A percentile compares a stretch with the other conserved stretches of the same genome.
These are phyloP conservation scores for Tuctoria greenei DNA, from an alignment of 176 grass and related monocot genomes.

Conservation along the genomic window DNA sequence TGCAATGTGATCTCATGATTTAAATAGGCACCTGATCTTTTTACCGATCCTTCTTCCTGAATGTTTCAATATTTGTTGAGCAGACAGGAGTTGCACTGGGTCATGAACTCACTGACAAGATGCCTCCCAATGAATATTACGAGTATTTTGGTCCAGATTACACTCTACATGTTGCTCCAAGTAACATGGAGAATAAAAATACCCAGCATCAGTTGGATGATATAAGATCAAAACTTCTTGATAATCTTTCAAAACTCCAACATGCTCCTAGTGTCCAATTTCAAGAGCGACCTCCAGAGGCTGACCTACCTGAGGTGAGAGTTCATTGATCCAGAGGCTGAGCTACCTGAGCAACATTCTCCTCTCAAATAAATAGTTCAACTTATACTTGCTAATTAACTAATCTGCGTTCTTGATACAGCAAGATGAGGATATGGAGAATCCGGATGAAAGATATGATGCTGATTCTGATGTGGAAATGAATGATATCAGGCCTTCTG, in stretches of 20 bases:
- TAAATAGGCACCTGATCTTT: not conserved
- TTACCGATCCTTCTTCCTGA: not conserved
- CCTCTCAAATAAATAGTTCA: constrained; percentile 8
- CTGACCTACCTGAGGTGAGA: constrained; percentile 79
- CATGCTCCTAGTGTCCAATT: constrained; percentile 98
- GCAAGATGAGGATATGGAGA: constrained; percentile 88
- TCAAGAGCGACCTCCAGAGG: constrained; percentile 94
- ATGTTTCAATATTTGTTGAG: constrained; percentile 19
- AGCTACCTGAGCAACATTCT: constrained; percentile 74
- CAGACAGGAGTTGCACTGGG: constrained; percentile 91
- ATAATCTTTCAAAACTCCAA: constrained; percentile 84
- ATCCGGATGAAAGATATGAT: constrained; percentile 70
- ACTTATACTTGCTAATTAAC: constrained; percentile 29
- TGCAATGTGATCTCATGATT: not conserved
- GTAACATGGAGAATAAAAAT: constrained; percentile 96
- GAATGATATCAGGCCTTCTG: constrained; percentile 56
- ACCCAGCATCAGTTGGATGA: constrained; percentile 71
- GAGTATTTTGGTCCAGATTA: constrained; percentile 89
- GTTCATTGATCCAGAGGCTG: constrained; percentile 73
- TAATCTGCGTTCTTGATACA: constrained; percentile 33
- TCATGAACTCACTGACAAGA: constrained; percentile 80
- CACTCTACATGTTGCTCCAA: constrained; percentile 68
- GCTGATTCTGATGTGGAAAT: constrained; percentile 73
- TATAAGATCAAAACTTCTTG: constrained; percentile 83
- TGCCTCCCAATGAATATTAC: constrained; percentile 72